Base-by-base conservation (phyloP, 305 asterid species). In the Fraxinus platypoda region DNA sequence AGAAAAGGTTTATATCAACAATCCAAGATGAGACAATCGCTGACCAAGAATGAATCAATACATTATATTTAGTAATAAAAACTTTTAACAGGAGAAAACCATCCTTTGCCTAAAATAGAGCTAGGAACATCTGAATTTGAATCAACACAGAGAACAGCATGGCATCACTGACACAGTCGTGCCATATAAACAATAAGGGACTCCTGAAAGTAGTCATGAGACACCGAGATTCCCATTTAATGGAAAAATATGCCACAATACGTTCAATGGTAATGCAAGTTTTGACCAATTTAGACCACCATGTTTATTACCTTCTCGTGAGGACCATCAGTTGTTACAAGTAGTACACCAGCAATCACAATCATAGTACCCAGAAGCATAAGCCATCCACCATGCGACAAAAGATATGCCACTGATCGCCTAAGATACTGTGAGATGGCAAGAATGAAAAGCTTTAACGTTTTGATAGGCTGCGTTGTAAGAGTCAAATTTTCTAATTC, bases 291-390 rank as follows among this genome's bases (percentile, higher is more conserved):
- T 33, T 52, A 37, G 30, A 12, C 57, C 17, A 77, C 70, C 62
- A 72, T 7, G 76, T n/a, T 12, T 54, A 77, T 77, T 86, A 94
- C 98, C 97, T 93, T 94, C 75, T 84, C 97, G 83, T 92, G 95
- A 85, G 97, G 94, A 57, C 95, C 97, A 76, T 91, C 86, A 77
- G 90, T 83, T 75, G 88, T 89, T 83, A 90, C 82, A 64, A 93
- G 91, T 43, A 90, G 80, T 81, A 84, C 57, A 30, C 87, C 89
- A 59, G 82, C 80, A 25, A 88, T 85, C 37, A 82, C 86, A 77
- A 88, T 54, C 46, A 87, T 35, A 59, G 76, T 28, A 82, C 90
- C 81, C 84, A 89, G 78, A 74, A 87, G 85, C 89, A 89, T 76
- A 81, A 93, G 83, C 94, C 90, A 93, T 82, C 81, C 74, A 49